phyloP scores from a whole-genome alignment of 257 asterid genomes.

The Petunia secreta region DNA sequence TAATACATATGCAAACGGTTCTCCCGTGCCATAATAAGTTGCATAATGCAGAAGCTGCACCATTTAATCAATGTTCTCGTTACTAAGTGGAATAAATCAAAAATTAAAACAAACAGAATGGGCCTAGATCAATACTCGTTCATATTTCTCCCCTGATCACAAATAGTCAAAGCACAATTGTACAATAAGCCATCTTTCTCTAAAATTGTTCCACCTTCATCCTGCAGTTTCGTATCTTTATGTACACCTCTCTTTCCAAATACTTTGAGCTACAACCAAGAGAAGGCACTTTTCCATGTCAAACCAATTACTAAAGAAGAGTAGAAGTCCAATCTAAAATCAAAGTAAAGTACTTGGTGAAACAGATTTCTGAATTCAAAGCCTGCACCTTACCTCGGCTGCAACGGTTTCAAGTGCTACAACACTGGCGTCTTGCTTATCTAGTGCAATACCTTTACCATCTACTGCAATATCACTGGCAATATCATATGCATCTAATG shows the following conservation, averaged over 20 bases:
- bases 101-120: background rate
- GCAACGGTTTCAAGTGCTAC: conserved; percentile 70
- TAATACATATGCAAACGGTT: conserved; percentile 65
- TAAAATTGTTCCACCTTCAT: conserved; percentile 64
- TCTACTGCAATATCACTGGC: conserved; percentile 62
- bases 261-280: conserved; percentile 60
- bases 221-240: conserved; percentile 72
- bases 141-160: conserved; percentile 48
- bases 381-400: conserved; percentile 54
- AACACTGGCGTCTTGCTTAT: conserved; percentile 55
- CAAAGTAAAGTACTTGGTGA: background rate
- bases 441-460: conserved; percentile 65
- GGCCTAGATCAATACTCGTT: conserved; percentile 57
- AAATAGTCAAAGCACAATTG: conserved; percentile 68
- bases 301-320: background rate
- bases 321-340: background rate
- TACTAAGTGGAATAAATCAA: background rate
- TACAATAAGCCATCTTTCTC: conserved; percentile 75
- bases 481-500: conserved; percentile 62
- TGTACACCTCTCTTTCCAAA: conserved; percentile 91
- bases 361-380: background rate
- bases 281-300: background rate
- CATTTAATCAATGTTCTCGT: background rate
- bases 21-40: conserved; percentile 64
- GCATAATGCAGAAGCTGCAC: conserved; percentile 61